Evolutionary conservation across 176 grass and related monocot genomes (phyloP), one percentile per base, ranked within the genome.

Genomic region (Musa troglodytarum): DNA sequence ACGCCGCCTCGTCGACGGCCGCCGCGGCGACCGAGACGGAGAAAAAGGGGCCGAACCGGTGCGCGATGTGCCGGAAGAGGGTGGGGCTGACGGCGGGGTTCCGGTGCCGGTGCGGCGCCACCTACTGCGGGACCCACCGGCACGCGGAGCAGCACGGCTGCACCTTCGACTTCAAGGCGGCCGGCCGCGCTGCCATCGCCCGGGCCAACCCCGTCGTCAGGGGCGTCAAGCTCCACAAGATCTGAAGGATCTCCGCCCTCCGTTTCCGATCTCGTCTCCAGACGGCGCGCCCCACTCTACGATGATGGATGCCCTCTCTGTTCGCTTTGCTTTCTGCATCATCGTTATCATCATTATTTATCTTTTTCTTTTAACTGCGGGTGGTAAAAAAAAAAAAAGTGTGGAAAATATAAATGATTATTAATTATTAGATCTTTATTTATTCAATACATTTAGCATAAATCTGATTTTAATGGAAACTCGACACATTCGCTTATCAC

Each of bases 71-170:
- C 21, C 63, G 22, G 19, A 65, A 65, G 22, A 20, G 63, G 10
- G 63, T 65, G 10, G 63, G 63, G 17, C 63, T 65, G 63, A 65
- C 63, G 63, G 63, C 63, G 22, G 63, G 63, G 23, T 65, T 65
- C 63, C 63, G 21, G 63, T 65, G 63, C 10, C 22, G 63, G 23
- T 65, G 63, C 63, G 22, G 63, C 63, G 1, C 63, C 21, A 65
- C 63, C 63, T 65, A 23, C 63, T 65, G 63, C 22, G 63, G 5
- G 8, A 23, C 8, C 63, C 63, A 65, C 63, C 63, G 63, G 1
- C 23, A 65, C 63, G 63, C 63, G 11, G 63, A 65, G 22, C 63
- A 65, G 21, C 63, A 65, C 63, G 63, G 63, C 9, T 65, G 63
- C 63, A 23, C 63, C 63, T 65, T 65, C 63, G 63, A 65, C 21